These are phyloP conservation scores for Fagus crenata DNA, from an alignment of 306 rosid species.

Conservation along the genomic window DNA sequence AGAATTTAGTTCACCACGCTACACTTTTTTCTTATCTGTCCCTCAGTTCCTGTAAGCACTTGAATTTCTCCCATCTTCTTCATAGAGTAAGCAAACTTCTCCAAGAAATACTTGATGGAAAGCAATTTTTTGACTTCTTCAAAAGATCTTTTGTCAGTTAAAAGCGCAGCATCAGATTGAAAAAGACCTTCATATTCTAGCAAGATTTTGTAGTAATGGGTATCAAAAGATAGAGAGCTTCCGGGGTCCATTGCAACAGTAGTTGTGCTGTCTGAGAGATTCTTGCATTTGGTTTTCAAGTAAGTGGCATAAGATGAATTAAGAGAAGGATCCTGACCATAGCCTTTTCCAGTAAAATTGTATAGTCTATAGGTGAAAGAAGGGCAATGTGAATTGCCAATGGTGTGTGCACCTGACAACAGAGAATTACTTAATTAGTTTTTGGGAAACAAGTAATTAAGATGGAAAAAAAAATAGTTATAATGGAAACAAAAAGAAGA, in stretches of 20 bases:
- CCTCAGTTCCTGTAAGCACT: constrained; percentile 37
- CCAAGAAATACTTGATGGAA: constrained; percentile 35
- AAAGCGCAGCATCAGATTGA: constrained; percentile 59
- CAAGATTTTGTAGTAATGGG: constrained; percentile 40
- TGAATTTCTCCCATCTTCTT: constrained; percentile 53
- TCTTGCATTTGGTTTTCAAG: constrained; percentile 37
- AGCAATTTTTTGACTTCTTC: constrained; percentile 19
- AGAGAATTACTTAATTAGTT: background rate
- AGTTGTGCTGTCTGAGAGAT: constrained; percentile 26
- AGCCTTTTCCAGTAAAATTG: constrained; percentile 56
- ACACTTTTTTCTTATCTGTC: constrained; percentile 55
- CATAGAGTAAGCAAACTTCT: constrained; percentile 47
- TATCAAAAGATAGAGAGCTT: constrained; percentile 41
- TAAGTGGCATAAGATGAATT: constrained; percentile 29
- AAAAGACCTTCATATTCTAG: constrained; percentile 48
- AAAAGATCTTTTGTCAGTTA: constrained; percentile 26
- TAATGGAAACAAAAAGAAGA: too few relatives aligned
- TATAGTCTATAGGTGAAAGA: constrained; percentile 32
- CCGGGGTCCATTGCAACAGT: constrained; percentile 46
- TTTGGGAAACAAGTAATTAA: background rate
- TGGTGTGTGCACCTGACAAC: constrained; percentile 25
- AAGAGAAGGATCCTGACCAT: constrained; percentile 56
- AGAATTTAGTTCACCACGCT: constrained; percentile 41
- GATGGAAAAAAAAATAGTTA: too few relatives aligned
- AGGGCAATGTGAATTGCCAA: constrained; percentile 38